Percentiles rank a stretch among this genome's conserved stretches.
Conservation (phyloP, 2,329 filamentous ascomycete species). For the Fusarium algeriense region DNA sequence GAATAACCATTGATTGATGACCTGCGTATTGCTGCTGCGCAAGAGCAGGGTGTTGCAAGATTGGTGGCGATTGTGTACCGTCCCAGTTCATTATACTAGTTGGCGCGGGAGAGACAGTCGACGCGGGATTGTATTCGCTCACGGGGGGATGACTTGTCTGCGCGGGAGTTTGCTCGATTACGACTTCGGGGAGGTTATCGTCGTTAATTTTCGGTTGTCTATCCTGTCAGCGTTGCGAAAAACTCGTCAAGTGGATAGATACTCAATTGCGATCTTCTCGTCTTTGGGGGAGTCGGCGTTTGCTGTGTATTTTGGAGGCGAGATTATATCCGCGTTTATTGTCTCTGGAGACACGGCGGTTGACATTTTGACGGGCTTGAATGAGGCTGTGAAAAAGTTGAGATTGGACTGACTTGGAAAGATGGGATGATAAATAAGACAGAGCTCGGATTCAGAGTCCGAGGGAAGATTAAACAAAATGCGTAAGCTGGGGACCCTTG, state of each 20-base stretch:
- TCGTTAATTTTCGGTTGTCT: conserved; percentile 33
- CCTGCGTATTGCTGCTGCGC: conserved; percentile 34
- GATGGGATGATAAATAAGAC: not conserved
- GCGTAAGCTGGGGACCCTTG: conserved; percentile 7
- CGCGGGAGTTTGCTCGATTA: conserved; percentile 8
- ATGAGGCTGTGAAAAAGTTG: not conserved
- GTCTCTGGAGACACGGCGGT: conserved; percentile 25
- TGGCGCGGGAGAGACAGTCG: conserved; percentile 29
- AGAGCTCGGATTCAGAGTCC: not conserved
- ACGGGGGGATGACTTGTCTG: conserved; percentile 3
- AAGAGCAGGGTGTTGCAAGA: conserved; percentile 32
- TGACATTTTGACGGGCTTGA: conserved; percentile 7
- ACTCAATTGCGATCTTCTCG: conserved; percentile 42
- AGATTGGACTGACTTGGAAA: not conserved
- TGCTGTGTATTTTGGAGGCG: conserved; percentile 40
- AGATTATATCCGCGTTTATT: conserved; percentile 23
- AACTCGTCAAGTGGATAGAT: not conserved
- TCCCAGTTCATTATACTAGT: conserved; percentile 16
- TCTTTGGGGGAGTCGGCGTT: conserved; percentile 7
- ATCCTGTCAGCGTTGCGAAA: not conserved
- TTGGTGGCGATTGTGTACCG: conserved; percentile 32
- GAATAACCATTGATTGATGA: conserved; percentile 28
- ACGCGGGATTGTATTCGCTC: conserved; percentile 7
- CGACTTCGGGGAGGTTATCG: conserved; percentile 45
- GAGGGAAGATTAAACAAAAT: conserved; percentile 9